A percentile compares a stretch with the other conserved stretches of the same genome.
phyloP scores from a whole-genome alignment of 495 filamentous ascomycete species.

The Neurospora tetrasperma region DNA sequence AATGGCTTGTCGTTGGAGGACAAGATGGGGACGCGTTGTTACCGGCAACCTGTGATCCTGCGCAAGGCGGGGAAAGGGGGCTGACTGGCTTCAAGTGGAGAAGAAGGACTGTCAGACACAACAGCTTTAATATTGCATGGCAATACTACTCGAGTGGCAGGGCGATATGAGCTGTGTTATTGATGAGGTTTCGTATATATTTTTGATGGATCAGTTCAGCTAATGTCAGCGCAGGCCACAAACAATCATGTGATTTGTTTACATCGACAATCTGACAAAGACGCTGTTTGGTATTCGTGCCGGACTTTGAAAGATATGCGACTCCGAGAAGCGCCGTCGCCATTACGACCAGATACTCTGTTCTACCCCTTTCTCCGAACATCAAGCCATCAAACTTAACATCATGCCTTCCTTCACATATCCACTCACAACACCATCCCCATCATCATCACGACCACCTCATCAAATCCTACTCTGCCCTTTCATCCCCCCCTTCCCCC shows the following conservation, averaged over 20 bases:
- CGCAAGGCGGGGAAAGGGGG: not conserved
- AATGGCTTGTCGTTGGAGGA: not conserved
- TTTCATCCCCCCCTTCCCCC: constrained; percentile 2
- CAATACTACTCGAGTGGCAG: not conserved
- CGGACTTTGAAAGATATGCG: not conserved
- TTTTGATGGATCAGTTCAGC: not conserved
- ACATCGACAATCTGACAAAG: not conserved
- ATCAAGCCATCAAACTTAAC: not conserved
- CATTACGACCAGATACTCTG: not conserved
- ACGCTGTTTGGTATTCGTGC: not conserved
- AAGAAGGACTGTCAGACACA: not conserved
- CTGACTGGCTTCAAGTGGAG: not conserved
- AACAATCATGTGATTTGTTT: not conserved
- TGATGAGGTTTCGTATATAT: not conserved
- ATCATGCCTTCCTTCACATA: not conserved
- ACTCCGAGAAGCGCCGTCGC: not conserved
- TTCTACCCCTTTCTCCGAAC: not conserved
- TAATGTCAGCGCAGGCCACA: not conserved
- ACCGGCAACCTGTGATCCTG: not conserved
- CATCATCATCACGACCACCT: not conserved
- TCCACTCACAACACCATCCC: not conserved
- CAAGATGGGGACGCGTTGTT: not conserved
- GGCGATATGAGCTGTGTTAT: not conserved
- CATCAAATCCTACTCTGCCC: constrained; percentile 2
- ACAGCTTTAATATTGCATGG: not conserved